Evolutionary conservation across 1,284 basidiomycete genomes (phyloP), one percentile per base, ranked within the genome.

Genomic region (Schizophyllum amplum): DNA sequence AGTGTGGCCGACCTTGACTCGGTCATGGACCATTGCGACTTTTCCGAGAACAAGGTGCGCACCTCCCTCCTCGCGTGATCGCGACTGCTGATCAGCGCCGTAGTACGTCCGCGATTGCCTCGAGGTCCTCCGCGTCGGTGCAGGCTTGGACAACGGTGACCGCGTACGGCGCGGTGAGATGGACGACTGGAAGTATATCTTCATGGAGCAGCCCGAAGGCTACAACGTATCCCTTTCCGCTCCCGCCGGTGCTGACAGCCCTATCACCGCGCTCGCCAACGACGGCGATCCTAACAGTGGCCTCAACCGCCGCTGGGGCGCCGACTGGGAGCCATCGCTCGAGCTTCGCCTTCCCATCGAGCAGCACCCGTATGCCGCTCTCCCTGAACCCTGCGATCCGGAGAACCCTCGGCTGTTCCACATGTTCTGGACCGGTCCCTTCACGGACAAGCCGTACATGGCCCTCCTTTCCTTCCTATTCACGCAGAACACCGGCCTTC

Each of bases 1-100:
- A 87, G 88, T 57, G 79, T 92, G 17, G 79, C 91, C 11, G 94
- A 98, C 70, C 71, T 98, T 62, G 94, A 98, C 69, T 73, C 88
- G 23, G 75, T 96, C 1, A 86, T 94, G 83, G 86, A 93, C 46
- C 81, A 93, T 63, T 98, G 94, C 68, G 91, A 95, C 71, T 94
- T 93, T 67, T 82, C 82, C 17, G 77, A 82, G 56, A 79, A 83
- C 66, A 91, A 93, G 79, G 92, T 91, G 63, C 61, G 48, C 21
- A 75, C 59, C 47, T 17, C 17, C 22, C 33, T 47, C 51, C 57
- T 52, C 17, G 13, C 33, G 33, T 42, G 33, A 42, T 17, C 33
- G 33, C 33, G 33, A 9, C 33, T 17, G 11, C 33, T 42, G 13
- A 42, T 42, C 33, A 9, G 47, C 53, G 9, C 33, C 23, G 6